Evolutionary conservation across 2,329 filamentous ascomycete species (phyloP), one percentile per base, ranked within the genome.

Genomic region (Fusarium albidum): DNA sequence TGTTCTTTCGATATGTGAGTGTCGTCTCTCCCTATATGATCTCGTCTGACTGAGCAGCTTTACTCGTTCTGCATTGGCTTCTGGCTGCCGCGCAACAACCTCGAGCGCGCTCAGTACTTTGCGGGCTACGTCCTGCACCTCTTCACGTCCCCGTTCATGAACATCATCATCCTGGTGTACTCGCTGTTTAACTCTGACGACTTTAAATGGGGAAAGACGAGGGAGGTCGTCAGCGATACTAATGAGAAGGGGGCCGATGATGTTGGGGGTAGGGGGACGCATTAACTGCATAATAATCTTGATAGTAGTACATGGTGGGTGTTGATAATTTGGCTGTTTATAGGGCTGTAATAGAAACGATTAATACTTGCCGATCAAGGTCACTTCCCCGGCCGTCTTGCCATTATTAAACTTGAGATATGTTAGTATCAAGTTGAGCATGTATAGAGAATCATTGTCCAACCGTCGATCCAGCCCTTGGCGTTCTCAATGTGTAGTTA

Each of bases 121-220:
- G 58, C 63, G n/a, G 74, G 74, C 10, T 76, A 67, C 55, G 66
- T 74, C 46, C 50, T 76, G 27, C 74, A 76, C 38, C 56, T 76
- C 2, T 49, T 69, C 12, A 69, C 71, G 2, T 75, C 74, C 2
- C 76, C 77, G 0, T 73, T 78, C 38, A 69, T 78, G 59, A 78
- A 78, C 61, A 73, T 79, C 21, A 65, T 76, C 32, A 71, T 78
- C 27, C 53, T 79, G 11, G 56, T 72, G 2, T 78, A 77, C 51
- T 77, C 77, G 1, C 66, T 79, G 14, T 64, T 73, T 37, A 66
- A 77, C 44, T 73, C 76, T 6, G 76, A 79, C 49, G 74, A 77
- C 58, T 79, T 79, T 65, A 75, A 73, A 50, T 79, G 76, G 77
- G 77, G 76, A 13, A 79, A 79, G 67, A 79, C 77, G 2, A 64